phyloP scores from a whole-genome alignment of 2,329 filamentous ascomycete species.

The Aspergillus novoparasiticus region DNA sequence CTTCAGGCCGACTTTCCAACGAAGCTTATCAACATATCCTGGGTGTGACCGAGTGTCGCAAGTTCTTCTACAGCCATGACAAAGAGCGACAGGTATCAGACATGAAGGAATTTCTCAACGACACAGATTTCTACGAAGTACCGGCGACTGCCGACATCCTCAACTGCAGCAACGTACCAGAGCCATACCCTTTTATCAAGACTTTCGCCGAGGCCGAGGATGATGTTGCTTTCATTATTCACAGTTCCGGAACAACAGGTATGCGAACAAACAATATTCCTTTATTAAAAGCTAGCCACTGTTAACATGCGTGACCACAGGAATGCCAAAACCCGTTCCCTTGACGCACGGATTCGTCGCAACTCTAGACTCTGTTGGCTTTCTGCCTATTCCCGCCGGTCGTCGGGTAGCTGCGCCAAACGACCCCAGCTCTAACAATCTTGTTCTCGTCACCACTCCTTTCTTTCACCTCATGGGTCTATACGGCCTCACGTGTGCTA shows the following conservation, averaged over 20 bases:
- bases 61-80: slow-evolving; percentile 30
- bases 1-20: slow-evolving; percentile 25
- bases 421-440: slow-evolving; percentile 6
- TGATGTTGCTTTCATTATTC: slow-evolving; percentile 15
- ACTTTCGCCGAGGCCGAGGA: slow-evolving; percentile 25
- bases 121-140: slow-evolving; percentile 14
- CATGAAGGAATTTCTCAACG: slow-evolving; percentile 12
- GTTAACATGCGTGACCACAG: not conserved
- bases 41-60: slow-evolving; percentile 16
- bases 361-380: not conserved
- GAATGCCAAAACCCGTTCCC: not conserved
- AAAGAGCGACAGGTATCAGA: slow-evolving; percentile 24
- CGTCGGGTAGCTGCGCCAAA: not conserved
- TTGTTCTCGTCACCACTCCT: slow-evolving; percentile 1
- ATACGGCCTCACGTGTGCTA: slow-evolving; percentile 6
- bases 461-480: not conserved
- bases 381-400: not conserved
- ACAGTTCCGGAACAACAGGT: not conserved
- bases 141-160: slow-evolving; percentile 6
- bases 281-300: not conserved
- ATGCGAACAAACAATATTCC: not conserved
- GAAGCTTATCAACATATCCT: slow-evolving; percentile 21
- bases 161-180: not conserved
- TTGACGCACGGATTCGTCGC: not conserved
- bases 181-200: slow-evolving; percentile 17